Evolutionary conservation across 495 filamentous ascomycete species (phyloP), one percentile per base, ranked within the genome.

Genomic region (Filosporella fistucella): DNA sequence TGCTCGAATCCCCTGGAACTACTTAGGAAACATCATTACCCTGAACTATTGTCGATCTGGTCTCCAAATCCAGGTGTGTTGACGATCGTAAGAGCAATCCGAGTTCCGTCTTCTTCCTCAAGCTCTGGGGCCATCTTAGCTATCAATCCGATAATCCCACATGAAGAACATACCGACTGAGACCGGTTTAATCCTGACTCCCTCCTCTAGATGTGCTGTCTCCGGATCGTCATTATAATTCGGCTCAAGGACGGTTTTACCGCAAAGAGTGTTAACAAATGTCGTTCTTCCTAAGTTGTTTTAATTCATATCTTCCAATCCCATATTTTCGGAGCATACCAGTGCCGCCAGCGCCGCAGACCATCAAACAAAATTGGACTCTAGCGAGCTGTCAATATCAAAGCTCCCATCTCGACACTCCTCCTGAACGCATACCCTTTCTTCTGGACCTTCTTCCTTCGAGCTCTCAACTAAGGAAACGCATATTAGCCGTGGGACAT

Each of bases 301-400:
- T 0, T 2, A 14, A 21, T 16, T 23, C 16, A 49, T 11, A 16
- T 3, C 39, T 39, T 51, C 12, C 36, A 13, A 72, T n/a, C n/a
- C n/a, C n/a, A n/a, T n/a, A n/a, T n/a, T n/a, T n/a, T n/a, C n/a
- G n/a, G n/a, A n/a, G n/a, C 80, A 59, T 81, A 96, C 91, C 91
- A 67, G 93, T 97, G 68, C 93, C 93, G 58, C 90, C 96, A 62
- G 93, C 91, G 71, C 93, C 93, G 67, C 94, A 97, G 58, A 98
- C 93, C 93, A 98, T 98, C 84, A 98, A 65, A 73, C 91, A 97
- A 76, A 98, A 98, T 77, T 97, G 94, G 63, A 98, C n/a, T n/a
- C n/a, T n/a, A n/a, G n/a, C n/a, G n/a, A n/a, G n/a, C n/a, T n/a
- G n/a, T n/a, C n/a, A n/a, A n/a, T n/a, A n/a, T n/a, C n/a, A n/a